Evolutionary conservation across 2,329 filamentous ascomycete genomes (phyloP).

Genomic region (Cordyceps pruinosa): DNA sequence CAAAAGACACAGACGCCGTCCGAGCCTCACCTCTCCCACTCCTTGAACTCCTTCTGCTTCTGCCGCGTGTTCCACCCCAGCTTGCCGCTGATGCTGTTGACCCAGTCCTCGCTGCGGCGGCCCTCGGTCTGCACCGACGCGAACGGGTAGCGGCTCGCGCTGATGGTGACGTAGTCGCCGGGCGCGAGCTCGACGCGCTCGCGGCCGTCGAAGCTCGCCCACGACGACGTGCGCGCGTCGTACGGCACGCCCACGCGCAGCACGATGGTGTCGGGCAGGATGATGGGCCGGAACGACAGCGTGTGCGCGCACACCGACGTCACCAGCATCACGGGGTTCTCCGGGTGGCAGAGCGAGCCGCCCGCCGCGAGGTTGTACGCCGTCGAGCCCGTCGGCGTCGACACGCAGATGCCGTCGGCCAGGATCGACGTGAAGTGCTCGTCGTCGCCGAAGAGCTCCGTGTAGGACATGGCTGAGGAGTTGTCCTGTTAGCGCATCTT

Average conservation of each 20-base stretch:
- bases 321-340: constrained; percentile 92
- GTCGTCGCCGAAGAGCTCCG: constrained; percentile 89
- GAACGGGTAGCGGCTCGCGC: constrained; percentile 73
- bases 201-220: constrained; percentile 96
- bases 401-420: constrained; percentile 88
- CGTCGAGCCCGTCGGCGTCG: constrained; percentile 89
- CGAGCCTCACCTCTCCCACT: constrained; percentile 34
- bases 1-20: constrained; percentile 14
- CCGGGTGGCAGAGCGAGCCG: constrained; percentile 90
- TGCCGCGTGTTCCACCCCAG: constrained; percentile 76
- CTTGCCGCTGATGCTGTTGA: constrained; percentile 72
- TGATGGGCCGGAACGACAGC: constrained; percentile 90
- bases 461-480: constrained; percentile 71
- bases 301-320: constrained; percentile 95
- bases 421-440: constrained; percentile 92
- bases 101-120: constrained; percentile 68
- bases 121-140: constrained; percentile 67
- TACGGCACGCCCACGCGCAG: constrained; percentile 91
- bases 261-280: constrained; percentile 92
- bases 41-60: constrained; percentile 59
- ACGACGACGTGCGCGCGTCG: constrained; percentile 78
- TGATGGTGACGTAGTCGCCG: constrained; percentile 80
- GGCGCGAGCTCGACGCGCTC: constrained; percentile 74
- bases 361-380: constrained; percentile 94
- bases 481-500: neutral